phyloP scores from a whole-genome alignment of 768 basidiomycete genomes.

The Panus rudis region DNA sequence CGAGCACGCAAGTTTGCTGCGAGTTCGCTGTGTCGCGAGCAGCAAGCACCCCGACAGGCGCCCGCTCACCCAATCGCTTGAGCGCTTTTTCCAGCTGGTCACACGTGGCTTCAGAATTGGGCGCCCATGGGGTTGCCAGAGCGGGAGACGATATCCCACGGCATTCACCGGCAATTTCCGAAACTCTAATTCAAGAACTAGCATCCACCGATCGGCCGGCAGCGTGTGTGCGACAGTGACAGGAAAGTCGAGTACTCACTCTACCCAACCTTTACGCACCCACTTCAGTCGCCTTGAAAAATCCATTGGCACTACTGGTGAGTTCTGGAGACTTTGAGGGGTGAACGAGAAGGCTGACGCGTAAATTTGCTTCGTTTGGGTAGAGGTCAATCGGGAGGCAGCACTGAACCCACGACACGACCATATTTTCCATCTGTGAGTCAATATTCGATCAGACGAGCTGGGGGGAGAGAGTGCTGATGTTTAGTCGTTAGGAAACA shows the following conservation, averaged over 20 bases:
- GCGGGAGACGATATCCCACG: no score
- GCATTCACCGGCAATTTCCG: constrained; percentile 8
- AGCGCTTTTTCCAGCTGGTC: no score
- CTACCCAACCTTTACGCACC: no score
- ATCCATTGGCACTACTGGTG: constrained; percentile 88
- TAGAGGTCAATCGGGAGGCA: constrained; percentile 96
- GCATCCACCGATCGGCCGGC: constrained; percentile 15
- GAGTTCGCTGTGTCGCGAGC: no score
- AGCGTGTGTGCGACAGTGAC: no score
- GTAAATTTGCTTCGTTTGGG: constrained; percentile 1
- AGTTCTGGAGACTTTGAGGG: constrained; percentile 13
- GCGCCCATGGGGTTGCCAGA: no score
- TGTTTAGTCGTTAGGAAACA: constrained; percentile 10
- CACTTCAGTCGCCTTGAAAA: constrained; percentile 84
- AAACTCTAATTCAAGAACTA: constrained; percentile 14
- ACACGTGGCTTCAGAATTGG: no score
- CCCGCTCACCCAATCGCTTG: no score
- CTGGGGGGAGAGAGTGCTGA: constrained; percentile 1
- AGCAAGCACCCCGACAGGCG: no score
- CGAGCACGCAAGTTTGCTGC: no score
- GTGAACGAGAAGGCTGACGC: constrained; percentile 10
- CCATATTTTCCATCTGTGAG: constrained; percentile 5
- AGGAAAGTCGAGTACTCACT: no score
- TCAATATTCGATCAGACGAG: background rate
- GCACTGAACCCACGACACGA: constrained; percentile 29